phyloP scores from a whole-genome alignment of 169 alveolate species.

The Plasmodium knowlesi region DNA sequence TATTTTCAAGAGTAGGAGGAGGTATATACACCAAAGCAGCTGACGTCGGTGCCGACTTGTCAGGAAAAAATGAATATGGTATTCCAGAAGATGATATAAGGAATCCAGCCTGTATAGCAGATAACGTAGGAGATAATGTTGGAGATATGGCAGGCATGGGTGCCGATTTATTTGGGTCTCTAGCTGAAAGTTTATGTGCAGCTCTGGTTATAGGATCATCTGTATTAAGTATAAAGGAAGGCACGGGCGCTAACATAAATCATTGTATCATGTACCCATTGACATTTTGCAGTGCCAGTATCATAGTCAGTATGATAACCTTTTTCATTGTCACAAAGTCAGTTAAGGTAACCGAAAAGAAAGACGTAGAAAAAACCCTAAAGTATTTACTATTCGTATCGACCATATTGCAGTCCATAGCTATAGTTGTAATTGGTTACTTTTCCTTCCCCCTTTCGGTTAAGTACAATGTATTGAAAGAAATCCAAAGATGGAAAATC shows the following conservation, averaged over 20 bases:
- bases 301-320: conserved; percentile 86
- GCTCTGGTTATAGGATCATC: conserved; percentile 92
- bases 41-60: conserved; percentile 94
- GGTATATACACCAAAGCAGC: conserved; percentile 95
- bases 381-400: conserved; percentile 89
- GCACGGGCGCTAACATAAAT: conserved; percentile 51
- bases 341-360: conserved; percentile 77
- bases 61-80: conserved; percentile 92
- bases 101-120: conserved; percentile 95
- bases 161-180: conserved; percentile 94
- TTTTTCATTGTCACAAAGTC: conserved; percentile 81
- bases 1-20: conserved; percentile 95
- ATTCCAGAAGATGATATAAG: conserved; percentile 93
- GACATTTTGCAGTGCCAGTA: conserved; percentile 85
- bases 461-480: conserved; percentile 19
- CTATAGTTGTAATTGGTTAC: conserved; percentile 77
- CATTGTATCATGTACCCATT: conserved; percentile 85
- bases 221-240: conserved; percentile 59
- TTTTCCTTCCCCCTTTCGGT: conserved; percentile 77
- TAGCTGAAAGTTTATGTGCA: conserved; percentile 94
- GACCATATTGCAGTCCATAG: conserved; percentile 89
- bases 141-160: conserved; percentile 97
- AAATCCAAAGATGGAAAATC: conserved; percentile 78
- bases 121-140: conserved; percentile 95
- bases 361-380: conserved; percentile 87